These are phyloP conservation scores for Lophiotrema nucula DNA, from an alignment of 495 filamentous ascomycete species.

Conservation along the genomic window DNA sequence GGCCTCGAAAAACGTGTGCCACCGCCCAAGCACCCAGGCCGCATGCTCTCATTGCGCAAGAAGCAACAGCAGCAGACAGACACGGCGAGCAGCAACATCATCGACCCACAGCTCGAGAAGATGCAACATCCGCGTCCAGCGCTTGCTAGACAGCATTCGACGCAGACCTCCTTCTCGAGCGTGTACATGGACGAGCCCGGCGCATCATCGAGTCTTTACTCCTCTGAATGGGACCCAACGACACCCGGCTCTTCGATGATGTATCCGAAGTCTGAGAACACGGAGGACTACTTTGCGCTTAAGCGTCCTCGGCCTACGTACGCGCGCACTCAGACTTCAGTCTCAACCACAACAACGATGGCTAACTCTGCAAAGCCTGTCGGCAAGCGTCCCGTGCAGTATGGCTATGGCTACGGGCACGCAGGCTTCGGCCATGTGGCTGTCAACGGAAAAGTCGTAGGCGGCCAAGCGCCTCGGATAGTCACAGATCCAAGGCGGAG, in stretches of 20 bases:
- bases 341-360: too few species aligned
- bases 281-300: conserved; percentile 4
- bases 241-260: conserved; percentile 20
- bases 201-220: conserved; percentile 2
- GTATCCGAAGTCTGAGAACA: conserved; percentile 7
- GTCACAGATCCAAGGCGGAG: conserved; percentile 11
- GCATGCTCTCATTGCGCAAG: conserved; percentile 22
- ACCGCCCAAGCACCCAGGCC: conserved; percentile 19
- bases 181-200: conserved; percentile 29
- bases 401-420: conserved; percentile 23
- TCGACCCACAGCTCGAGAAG: conserved; percentile 33
- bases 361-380: background rate
- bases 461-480: background rate
- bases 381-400: conserved; percentile 2
- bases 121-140: conserved; percentile 33
- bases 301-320: background rate
- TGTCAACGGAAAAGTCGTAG: background rate
- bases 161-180: conserved; percentile 26
- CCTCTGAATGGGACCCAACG: conserved; percentile 15
- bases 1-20: conserved; percentile 11
- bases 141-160: conserved; percentile 16
- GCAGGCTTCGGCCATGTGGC: background rate
- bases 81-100: conserved; percentile 12
- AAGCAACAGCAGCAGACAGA: background rate
- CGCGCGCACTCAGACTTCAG: background rate